Evolutionary conservation across 345 rosid species (phyloP), one percentile per base, ranked within the genome.

Genomic region (Eucalyptus sideroxylon): DNA sequence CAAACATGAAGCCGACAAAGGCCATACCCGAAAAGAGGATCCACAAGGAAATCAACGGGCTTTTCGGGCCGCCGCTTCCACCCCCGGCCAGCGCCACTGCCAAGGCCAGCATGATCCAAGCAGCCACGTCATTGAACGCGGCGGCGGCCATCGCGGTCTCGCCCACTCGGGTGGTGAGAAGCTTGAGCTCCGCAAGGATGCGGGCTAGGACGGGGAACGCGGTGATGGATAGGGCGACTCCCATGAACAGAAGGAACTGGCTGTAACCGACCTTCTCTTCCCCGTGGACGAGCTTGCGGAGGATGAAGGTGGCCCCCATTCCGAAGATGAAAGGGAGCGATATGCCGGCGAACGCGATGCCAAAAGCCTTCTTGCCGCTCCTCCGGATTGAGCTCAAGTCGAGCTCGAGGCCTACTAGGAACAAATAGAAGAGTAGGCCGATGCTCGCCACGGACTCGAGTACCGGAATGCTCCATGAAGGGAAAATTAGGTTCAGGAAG

Each of bases 181-280:
- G 95, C 90, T 92, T 98, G 87, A 98, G 96, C 92, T 98, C 99
- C 2, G 99, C 99, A 55, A 96, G 90, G n/a, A 98, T 96, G 49
- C 99, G 97, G 42, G 99, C 98, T 15, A 98, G 95, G 3, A 96
- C 98, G 1, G 99, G 99, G 90, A 98, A 96, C 16, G 99, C 99
- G 6, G 99, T 98, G 93, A 97, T 96, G 31, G 99, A 97, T 87
- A 97, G 96, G 34, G 99, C 95, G 8, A 97, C 99, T 30, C 98
- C 98, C 96, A 96, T 96, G 94, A 96, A 96, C 40, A 96, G 95
- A 11, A 96, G 88, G 92, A 94, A 96, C 81, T 94, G 96, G 2
- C 91, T 95, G 89, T 87, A 96, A 2, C 97, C 96, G 31, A 96
- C 97, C 89, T 90, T 90, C 21, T 93, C 95, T 27, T 91, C 93